A percentile compares a stretch with the other conserved stretches of the same genome.
Evolutionary conservation across 352 stramenopile species (phyloP).

Genomic region (Phytophthora syringae): DNA sequence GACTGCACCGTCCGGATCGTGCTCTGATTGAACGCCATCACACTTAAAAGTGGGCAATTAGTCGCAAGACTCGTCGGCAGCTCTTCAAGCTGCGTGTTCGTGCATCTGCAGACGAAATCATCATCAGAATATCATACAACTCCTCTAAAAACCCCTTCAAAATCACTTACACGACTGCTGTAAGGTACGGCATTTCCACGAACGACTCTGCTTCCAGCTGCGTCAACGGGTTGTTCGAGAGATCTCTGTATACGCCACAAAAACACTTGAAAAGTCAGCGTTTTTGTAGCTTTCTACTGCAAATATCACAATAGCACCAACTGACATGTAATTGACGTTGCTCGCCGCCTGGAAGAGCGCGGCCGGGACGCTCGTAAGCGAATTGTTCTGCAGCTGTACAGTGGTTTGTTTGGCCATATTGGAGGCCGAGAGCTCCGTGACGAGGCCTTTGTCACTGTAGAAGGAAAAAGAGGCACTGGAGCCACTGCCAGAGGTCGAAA

Average conservation of each 20-base stretch:
- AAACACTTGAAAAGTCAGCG: slow-evolving; percentile 1
- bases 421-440: slow-evolving; percentile 25
- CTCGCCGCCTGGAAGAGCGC: slow-evolving; percentile 51
- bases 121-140: not conserved
- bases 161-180: slow-evolving; percentile 49
- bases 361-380: slow-evolving; percentile 43
- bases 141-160: not conserved
- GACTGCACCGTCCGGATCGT: slow-evolving; percentile 52
- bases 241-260: slow-evolving; percentile 35
- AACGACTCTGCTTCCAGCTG: slow-evolving; percentile 58
- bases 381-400: slow-evolving; percentile 62
- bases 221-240: slow-evolving; percentile 68
- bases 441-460: slow-evolving; percentile 16
- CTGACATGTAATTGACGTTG: slow-evolving; percentile 50
- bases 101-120: slow-evolving; percentile 30
- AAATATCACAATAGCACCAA: not conserved
- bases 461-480: slow-evolving; percentile 36
- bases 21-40: slow-evolving; percentile 50
- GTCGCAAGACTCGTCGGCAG: slow-evolving; percentile 41
- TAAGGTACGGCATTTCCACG: slow-evolving; percentile 43
- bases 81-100: slow-evolving; percentile 47
- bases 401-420: slow-evolving; percentile 39
- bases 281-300: not conserved
- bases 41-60: slow-evolving; percentile 48
- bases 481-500: slow-evolving; percentile 25